phyloP scores from a whole-genome alignment of 352 stramenopile species.

The Phytopythium boreale region DNA sequence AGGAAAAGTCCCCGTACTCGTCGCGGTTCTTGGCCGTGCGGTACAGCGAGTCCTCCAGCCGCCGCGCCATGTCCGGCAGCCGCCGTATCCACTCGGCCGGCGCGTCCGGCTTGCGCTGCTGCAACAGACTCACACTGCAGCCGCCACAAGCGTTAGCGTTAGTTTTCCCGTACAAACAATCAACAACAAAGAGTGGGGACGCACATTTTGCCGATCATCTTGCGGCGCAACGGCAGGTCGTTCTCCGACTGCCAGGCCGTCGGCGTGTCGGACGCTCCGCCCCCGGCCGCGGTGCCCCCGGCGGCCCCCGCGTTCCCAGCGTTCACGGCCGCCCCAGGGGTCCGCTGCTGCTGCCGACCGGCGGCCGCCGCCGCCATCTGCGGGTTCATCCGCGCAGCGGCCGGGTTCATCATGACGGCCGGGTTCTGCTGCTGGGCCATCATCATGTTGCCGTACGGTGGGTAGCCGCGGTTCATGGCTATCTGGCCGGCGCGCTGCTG shows the following conservation, averaged over 20 bases:
- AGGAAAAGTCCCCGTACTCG: slow-evolving; percentile 96
- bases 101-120: slow-evolving; percentile 96
- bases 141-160: too few species aligned
- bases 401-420: slow-evolving; percentile 28
- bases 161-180: too few species aligned
- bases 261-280: slow-evolving; percentile 41
- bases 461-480: slow-evolving; percentile 55
- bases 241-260: slow-evolving; percentile 87
- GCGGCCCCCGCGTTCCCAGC: slow-evolving; percentile 49
- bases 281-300: slow-evolving; percentile 28
- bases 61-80: slow-evolving; percentile 97
- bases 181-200: slow-evolving; percentile 19
- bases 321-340: slow-evolving; percentile 18
- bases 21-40: slow-evolving; percentile 89
- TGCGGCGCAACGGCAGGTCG: slow-evolving; percentile 77
- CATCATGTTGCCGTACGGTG: slow-evolving; percentile 75
- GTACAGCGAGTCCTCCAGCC: slow-evolving; percentile 97
- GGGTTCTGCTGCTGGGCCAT: slow-evolving; percentile 21
- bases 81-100: slow-evolving; percentile 96
- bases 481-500: slow-evolving; percentile 49
- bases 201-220: slow-evolving; percentile 92
- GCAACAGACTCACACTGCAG: slow-evolving; percentile 91
- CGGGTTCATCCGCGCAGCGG: slow-evolving; percentile 36
- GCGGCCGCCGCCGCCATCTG: slow-evolving; percentile 28
- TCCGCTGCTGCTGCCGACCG: slow-evolving; percentile 40